phyloP scores from a whole-genome alignment of 768 basidiomycete species.

The Tulasnella sp. region DNA sequence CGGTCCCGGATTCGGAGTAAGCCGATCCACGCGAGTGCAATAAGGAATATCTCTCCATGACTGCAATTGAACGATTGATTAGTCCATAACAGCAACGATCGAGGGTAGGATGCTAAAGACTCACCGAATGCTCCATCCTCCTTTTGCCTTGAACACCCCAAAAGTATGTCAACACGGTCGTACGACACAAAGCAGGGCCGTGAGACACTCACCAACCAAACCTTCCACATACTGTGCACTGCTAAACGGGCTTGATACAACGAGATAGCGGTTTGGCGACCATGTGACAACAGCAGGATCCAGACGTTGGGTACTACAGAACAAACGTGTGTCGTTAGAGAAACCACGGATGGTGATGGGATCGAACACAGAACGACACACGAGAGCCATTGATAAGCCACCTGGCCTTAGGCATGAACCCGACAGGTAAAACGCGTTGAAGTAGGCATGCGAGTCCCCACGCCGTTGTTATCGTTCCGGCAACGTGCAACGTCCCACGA shows the following conservation, averaged over 20 bases:
- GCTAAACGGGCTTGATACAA: not conserved
- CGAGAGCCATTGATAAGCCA: conserved; percentile 9
- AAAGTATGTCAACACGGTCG: too few species aligned
- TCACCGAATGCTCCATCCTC: not conserved
- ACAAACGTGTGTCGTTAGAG: not conserved
- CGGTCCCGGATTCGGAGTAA: not conserved
- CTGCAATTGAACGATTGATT: not conserved
- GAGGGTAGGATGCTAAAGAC: not conserved
- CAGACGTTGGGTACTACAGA: not conserved
- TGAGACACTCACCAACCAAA: not conserved
- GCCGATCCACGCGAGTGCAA: not conserved
- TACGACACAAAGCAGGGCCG: too few species aligned
- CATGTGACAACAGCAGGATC: not conserved
- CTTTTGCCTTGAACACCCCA: not conserved
- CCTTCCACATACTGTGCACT: not conserved
- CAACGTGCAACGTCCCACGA: conserved; percentile 10
- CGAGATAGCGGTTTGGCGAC: conserved; percentile 10
- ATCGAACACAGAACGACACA: not conserved
- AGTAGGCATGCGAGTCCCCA: conserved; percentile 15
- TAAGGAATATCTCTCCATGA: not conserved
- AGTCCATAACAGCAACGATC: not conserved
- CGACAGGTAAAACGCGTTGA: conserved; percentile 9
- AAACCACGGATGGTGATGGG: not conserved
- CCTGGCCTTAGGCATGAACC: not conserved
- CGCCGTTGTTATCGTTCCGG: conserved; percentile 13